Conservation (phyloP, 495 filamentous ascomycete genomes). For the Pyronema domesticum region DNA sequence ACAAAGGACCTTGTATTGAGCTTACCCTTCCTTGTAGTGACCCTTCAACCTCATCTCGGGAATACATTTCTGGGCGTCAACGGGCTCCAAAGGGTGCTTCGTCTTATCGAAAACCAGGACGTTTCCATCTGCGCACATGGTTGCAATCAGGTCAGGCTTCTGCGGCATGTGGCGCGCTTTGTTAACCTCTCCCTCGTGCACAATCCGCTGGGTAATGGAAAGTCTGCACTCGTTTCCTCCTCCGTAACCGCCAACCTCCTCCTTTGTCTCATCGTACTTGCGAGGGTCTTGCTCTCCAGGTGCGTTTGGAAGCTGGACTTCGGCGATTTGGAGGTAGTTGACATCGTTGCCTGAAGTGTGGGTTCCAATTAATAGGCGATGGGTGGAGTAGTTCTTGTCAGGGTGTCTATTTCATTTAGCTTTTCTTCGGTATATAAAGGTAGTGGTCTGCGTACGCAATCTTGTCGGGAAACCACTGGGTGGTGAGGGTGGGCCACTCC, state of each 20-base stretch:
- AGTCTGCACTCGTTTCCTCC: constrained; percentile 53
- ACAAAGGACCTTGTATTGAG: background rate
- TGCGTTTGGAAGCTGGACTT: constrained; percentile 74
- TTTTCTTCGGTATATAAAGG: background rate
- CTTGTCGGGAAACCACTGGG: constrained; percentile 95
- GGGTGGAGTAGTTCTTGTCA: constrained; percentile 71
- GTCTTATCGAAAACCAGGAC: constrained; percentile 90
- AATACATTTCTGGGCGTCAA: constrained; percentile 48
- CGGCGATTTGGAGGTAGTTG: constrained; percentile 90
- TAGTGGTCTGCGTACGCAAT: constrained; percentile 42
- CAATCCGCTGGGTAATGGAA: constrained; percentile 83
- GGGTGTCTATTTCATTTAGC: constrained; percentile 34
- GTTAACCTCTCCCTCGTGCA: constrained; percentile 93
- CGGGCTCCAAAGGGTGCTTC: constrained; percentile 54
- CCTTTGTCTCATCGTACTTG: constrained; percentile 79
- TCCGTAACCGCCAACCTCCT: constrained; percentile 87
- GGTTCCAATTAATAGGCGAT: constrained; percentile 83
- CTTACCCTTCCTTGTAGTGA: constrained; percentile 71
- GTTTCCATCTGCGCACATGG: constrained; percentile 70
- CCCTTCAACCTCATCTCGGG: constrained; percentile 69
- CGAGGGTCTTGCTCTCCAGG: constrained; percentile 47
- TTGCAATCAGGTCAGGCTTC: constrained; percentile 93
- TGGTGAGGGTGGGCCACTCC: constrained; percentile 94
- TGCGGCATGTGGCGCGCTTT: constrained; percentile 96
- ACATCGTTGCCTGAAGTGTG: constrained; percentile 74